A percentile compares a stretch with the other conserved stretches of the same genome.
phyloP scores from a whole-genome alignment of 306 rosid genomes.

The Phaseolus lunatus region DNA sequence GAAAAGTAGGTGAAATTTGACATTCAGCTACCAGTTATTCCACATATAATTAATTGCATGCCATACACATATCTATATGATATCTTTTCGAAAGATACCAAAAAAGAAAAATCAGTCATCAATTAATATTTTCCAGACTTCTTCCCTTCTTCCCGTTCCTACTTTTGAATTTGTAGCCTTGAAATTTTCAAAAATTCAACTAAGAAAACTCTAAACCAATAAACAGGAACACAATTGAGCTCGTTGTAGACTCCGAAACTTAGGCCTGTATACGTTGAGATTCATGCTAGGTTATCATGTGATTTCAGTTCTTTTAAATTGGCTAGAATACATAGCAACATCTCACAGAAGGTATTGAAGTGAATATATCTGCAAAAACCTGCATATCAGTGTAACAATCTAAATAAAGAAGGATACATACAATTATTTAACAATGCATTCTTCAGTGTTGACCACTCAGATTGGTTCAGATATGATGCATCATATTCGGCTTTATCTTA shows the following conservation, averaged over 20 bases:
- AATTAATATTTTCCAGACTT: not conserved
- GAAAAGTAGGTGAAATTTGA: not conserved
- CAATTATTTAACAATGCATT: not conserved
- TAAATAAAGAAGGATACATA: not conserved
- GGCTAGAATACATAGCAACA: not conserved
- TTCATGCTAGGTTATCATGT: not conserved
- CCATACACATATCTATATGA: not conserved
- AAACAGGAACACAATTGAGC: no score
- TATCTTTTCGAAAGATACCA: not conserved
- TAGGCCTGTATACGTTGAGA: not conserved
- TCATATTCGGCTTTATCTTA: not conserved
- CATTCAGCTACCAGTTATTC: not conserved
- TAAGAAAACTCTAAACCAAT: no score
- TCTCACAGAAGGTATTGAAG: not conserved
- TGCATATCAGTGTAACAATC: no score
- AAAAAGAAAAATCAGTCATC: not conserved
- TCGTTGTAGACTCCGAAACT: no score
- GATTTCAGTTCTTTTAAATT: not conserved
- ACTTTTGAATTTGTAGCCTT: not conserved
- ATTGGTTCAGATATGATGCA: not conserved
- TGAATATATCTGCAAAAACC: not conserved
- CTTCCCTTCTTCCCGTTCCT: not conserved
- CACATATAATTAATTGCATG: not conserved
- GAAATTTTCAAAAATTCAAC: not conserved
- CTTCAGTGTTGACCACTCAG: not conserved